Evolutionary conservation across 2,329 filamentous ascomycete genomes (phyloP).

Genomic region (Penicillium sp.): DNA sequence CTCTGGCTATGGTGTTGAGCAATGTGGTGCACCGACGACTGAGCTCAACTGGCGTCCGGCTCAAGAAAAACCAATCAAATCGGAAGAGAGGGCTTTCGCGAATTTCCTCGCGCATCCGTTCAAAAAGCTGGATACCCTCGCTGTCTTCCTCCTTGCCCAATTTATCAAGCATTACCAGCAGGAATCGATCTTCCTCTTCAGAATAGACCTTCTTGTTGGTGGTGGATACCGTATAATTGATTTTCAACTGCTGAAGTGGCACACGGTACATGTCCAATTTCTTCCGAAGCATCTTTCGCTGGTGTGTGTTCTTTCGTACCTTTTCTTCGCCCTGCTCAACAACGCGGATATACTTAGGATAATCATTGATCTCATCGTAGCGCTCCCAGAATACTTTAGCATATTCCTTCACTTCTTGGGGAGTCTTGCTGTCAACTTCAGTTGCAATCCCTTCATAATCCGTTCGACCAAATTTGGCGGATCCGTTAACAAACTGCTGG

Average conservation of each 20-base stretch:
- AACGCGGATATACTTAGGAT: slow-evolving; percentile 78
- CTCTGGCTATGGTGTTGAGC: slow-evolving; percentile 87
- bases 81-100: slow-evolving; percentile 90
- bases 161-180: slow-evolving; percentile 88
- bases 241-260: slow-evolving; percentile 93
- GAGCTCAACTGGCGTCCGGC: slow-evolving; percentile 87
- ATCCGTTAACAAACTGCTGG: slow-evolving; percentile 95
- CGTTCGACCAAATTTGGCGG: slow-evolving; percentile 82
- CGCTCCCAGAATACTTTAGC: slow-evolving; percentile 96
- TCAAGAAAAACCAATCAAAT: slow-evolving; percentile 99
- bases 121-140: slow-evolving; percentile 59
- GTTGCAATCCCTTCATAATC: slow-evolving; percentile 81
- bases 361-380: slow-evolving; percentile 85
- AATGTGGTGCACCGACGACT: slow-evolving; percentile 89
- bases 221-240: slow-evolving; percentile 97
- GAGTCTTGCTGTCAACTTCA: slow-evolving; percentile 86
- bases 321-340: slow-evolving; percentile 94
- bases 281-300: slow-evolving; percentile 87
- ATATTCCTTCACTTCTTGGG: slow-evolving; percentile 82
- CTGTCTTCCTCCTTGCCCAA: slow-evolving; percentile 79
- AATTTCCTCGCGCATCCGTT: slow-evolving; percentile 95
- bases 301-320: slow-evolving; percentile 80
- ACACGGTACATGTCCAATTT: slow-evolving; percentile 98
- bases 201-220: slow-evolving; percentile 99
- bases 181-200: slow-evolving; percentile 93